Conservation (phyloP, 257 asterid genomes). For the Apocynum venetum region DNA sequence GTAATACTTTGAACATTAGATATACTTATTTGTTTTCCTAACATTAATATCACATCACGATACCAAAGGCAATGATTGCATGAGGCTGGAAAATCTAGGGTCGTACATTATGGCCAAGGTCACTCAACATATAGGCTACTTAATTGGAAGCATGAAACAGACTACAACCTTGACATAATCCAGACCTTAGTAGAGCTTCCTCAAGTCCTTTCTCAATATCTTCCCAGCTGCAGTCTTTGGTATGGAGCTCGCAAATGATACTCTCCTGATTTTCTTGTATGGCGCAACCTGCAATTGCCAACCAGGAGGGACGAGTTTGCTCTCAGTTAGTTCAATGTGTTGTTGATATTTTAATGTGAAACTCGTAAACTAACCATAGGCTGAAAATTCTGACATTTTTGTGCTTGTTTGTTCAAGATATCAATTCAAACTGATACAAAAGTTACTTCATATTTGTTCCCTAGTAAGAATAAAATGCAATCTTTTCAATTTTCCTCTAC, state of each 20-base stretch:
- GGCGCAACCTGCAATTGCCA: slow-evolving; percentile 44
- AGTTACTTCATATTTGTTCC: neutral
- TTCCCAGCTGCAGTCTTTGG: slow-evolving; percentile 52
- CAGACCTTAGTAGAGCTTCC: slow-evolving; percentile 29
- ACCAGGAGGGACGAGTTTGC: neutral
- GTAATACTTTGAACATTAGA: no score
- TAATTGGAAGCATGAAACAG: neutral
- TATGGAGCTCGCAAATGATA: slow-evolving; percentile 38
- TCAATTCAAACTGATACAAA: neutral
- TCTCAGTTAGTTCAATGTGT: neutral
- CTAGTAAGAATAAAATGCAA: neutral
- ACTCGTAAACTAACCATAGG: neutral
- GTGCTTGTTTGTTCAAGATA: neutral
- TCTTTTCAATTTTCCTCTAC: neutral
- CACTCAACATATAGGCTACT: no score
- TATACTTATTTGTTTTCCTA: no score
- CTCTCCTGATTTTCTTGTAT: slow-evolving; percentile 50
- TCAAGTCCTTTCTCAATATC: slow-evolving; percentile 45
- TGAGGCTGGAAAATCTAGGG: no score
- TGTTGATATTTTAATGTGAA: neutral
- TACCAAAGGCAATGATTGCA: neutral
- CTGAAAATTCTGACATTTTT: neutral
- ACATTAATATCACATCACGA: no score
- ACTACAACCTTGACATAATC: slow-evolving; percentile 19
- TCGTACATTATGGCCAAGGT: no score